Base-by-base conservation (phyloP, 1,284 basidiomycete genomes). In the Microbotryomycetes sp. region DNA sequence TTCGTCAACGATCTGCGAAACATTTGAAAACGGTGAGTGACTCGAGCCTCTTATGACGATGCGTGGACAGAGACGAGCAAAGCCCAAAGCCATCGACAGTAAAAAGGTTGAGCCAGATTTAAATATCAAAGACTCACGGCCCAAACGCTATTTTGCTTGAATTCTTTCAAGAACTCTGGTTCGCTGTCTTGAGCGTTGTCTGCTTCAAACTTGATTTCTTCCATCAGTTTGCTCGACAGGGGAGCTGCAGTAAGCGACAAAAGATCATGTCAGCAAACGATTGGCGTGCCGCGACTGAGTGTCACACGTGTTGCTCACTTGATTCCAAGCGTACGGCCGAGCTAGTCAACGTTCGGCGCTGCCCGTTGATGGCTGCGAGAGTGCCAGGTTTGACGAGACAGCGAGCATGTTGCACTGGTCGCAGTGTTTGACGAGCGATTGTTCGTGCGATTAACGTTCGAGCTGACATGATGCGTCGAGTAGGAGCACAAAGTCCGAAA, bases 201-300 rank as follows among this genome's bases (percentile, higher is more conserved):
- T 63, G 82, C 80, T 79, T 97, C 93, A 76, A 88, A 96, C 66
- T 84, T 80, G 71, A 94, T 81, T 79, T 97, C 93, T 72, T 91
- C 86, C 42, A 81, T 77, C 29, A 97, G 81, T 68, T 88, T 89
- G 73, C 85, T 81, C 9, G 84, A 79, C 50, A 97, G 83, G 45
- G 83, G 76, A 28, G 84, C 77, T 67, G 51, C 29, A 46, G 19
- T 5, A 49, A 26, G 28, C 14, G n/a, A 4, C 6, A 12, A 49
- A 30, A 25, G n/a, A 29, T 12, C 25, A 25, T n/a, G 50, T 4
- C 26, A 29, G 30, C 9, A 14, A n/a, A 14, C n/a, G 2, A 49
- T 28, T 28, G 28, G 23, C 47, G 47, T 28, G 14, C 23, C 28
- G 28, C 16, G 47, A 49, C 47, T 23, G 9, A 19, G 19, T n/a